Percentiles rank a stretch among this genome's conserved stretches.
Evolutionary conservation across 305 asterid species (phyloP).

Genomic region (Stenogyne calaminthoides): DNA sequence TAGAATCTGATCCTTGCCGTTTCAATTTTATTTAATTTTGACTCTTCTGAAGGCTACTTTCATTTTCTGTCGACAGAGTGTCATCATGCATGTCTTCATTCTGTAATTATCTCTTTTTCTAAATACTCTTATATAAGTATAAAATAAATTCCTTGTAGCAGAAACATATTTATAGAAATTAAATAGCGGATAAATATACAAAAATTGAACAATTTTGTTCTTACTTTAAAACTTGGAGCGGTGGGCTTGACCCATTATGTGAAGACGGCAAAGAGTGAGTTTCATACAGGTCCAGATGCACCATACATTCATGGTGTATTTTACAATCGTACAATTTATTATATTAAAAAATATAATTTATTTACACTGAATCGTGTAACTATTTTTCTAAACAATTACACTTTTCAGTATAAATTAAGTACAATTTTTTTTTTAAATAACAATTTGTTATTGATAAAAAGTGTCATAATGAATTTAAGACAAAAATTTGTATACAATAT

Average conservation of each 20-base stretch:
- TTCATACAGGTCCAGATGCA: too few relatives aligned
- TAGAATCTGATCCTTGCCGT: constrained; percentile 24
- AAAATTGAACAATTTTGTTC: background rate
- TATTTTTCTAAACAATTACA: too few relatives aligned
- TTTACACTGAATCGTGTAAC: too few relatives aligned
- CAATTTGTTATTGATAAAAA: too few relatives aligned
- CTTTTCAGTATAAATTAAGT: too few relatives aligned
- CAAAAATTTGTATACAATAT: too few relatives aligned
- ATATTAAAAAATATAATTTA: too few relatives aligned
- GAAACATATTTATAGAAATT: background rate
- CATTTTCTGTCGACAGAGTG: constrained; percentile 36
- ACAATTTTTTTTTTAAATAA: too few relatives aligned
- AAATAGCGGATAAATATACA: background rate
- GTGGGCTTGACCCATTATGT: background rate
- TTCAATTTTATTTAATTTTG: constrained; percentile 22
- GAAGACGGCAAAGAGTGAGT: too few relatives aligned
- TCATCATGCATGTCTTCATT: constrained; percentile 43
- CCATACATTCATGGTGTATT: too few relatives aligned
- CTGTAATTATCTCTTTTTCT: background rate
- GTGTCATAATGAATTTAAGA: too few relatives aligned
- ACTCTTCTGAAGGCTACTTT: constrained; percentile 25
- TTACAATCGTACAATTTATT: too few relatives aligned
- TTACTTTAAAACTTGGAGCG: background rate
- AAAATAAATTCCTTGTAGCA: background rate
- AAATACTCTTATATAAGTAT: background rate